These are phyloP conservation scores for Metarhizium guizhouense DNA, from an alignment of 2,329 filamentous ascomycete genomes.

Conservation along the genomic window DNA sequence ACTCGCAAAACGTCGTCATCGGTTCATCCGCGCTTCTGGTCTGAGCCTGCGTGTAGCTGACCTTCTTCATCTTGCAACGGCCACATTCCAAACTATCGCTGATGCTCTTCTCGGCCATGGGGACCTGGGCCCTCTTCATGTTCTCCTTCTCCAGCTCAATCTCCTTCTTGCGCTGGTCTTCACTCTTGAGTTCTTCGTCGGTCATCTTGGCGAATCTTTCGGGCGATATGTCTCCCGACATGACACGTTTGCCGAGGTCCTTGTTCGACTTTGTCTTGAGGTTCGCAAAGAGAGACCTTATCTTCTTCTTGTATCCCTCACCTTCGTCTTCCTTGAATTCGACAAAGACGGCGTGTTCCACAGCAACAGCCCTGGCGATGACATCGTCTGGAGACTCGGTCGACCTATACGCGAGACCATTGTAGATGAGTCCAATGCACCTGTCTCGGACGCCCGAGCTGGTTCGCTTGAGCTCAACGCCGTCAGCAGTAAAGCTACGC, in stretches of 20 bases:
- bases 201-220: conserved; percentile 77
- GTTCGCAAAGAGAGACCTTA: conserved; percentile 88
- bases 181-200: conserved; percentile 83
- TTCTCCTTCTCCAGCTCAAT: conserved; percentile 77
- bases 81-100: conserved; percentile 80
- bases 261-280: conserved; percentile 87
- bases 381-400: conserved; percentile 63
- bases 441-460: conserved; percentile 66
- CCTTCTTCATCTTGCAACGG: conserved; percentile 87
- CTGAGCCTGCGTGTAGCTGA: conserved; percentile 93
- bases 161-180: conserved; percentile 69
- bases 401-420: conserved; percentile 68
- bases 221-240: conserved; percentile 63
- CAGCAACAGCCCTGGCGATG: conserved; percentile 66
- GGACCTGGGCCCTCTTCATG: conserved; percentile 94
- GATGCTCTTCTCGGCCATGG: conserved; percentile 84
- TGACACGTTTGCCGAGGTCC: conserved; percentile 65
- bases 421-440: conserved; percentile 87
- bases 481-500: conserved; percentile 74
- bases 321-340: conserved; percentile 58
- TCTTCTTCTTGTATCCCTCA: conserved; percentile 73
- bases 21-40: conserved; percentile 94
- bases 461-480: conserved; percentile 68
- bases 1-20: conserved; percentile 70
- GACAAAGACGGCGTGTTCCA: conserved; percentile 70